A percentile compares a stretch with the other conserved stretches of the same genome.
Conservation (phyloP, 2,329 filamentous ascomycete genomes). For the Ustilaginoidea virens region DNA sequence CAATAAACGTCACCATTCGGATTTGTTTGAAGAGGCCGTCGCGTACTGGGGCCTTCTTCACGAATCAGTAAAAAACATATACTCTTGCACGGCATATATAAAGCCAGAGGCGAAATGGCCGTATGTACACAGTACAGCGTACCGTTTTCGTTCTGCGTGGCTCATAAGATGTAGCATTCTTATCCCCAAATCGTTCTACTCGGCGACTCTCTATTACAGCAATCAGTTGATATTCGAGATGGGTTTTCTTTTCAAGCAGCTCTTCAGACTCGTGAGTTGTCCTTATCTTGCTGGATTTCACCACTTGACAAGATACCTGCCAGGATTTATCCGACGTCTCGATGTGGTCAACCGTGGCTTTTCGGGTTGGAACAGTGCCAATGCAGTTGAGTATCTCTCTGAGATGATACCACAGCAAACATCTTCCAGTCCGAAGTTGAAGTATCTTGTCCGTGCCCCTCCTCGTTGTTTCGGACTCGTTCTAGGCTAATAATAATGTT, state of each 20-base stretch:
- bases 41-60: too few relatives aligned
- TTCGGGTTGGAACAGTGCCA: conserved; percentile 69
- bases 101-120: too few relatives aligned
- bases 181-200: conserved; percentile 71
- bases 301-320: neutral
- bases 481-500: too few relatives aligned
- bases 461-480: neutral
- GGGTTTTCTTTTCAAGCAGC: conserved; percentile 64
- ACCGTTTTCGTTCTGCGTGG: too few relatives aligned
- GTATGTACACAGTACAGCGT: too few relatives aligned
- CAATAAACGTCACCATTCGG: too few relatives aligned
- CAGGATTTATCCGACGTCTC: conserved; percentile 60
- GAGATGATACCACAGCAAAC: conserved; percentile 55
- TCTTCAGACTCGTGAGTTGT: conserved; percentile 46
- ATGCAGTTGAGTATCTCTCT: conserved; percentile 54
- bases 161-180: too few relatives aligned
- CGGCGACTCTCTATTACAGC: conserved; percentile 78
- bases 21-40: too few relatives aligned
- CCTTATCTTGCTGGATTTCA: neutral
- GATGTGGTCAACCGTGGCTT: conserved; percentile 85
- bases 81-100: too few relatives aligned
- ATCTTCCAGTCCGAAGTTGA: conserved; percentile 39
- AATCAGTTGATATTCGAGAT: conserved; percentile 39
- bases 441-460: conserved; percentile 44
- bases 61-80: too few relatives aligned